Conservation (phyloP, 2,329 filamentous ascomycete species). For the Sarocladium brachiariae region DNA sequence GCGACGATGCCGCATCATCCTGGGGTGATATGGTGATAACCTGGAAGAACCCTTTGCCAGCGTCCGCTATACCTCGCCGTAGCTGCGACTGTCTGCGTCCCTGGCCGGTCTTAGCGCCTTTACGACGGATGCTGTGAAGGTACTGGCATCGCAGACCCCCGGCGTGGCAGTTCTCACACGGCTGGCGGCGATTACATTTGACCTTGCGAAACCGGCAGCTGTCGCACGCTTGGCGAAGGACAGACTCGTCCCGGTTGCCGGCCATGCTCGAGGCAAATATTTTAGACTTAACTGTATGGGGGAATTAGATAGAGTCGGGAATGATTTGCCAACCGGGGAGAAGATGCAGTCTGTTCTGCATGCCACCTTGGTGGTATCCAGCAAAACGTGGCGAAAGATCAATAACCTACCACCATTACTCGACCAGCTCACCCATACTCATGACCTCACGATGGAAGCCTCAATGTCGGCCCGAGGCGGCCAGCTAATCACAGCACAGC, state of each 20-base stretch:
- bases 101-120: conserved; percentile 22
- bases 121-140: conserved; percentile 22
- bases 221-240: conserved; percentile 10
- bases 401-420: too few species aligned
- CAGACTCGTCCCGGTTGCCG: conserved; percentile 1
- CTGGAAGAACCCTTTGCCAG: conserved; percentile 14
- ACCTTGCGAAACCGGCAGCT: conserved; percentile 12
- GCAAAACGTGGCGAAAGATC: background rate
- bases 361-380: too few species aligned
- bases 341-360: background rate
- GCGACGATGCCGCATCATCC: background rate
- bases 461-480: conserved; percentile 1
- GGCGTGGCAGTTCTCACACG: conserved; percentile 19
- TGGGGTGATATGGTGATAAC: conserved; percentile 15
- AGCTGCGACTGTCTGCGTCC: conserved; percentile 23
- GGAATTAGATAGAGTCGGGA: background rate
- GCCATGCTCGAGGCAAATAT: too few species aligned
- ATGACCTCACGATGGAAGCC: background rate
- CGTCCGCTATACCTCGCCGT: conserved; percentile 17
- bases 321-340: background rate
- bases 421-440: background rate
- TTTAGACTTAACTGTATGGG: background rate
- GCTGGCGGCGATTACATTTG: conserved; percentile 9
- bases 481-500: background rate
- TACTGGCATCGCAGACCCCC: conserved; percentile 23